Evolutionary conservation across 352 stramenopile species (phyloP), one percentile per base, ranked within the genome.

Genomic region (Phytopythium mirpurense): DNA sequence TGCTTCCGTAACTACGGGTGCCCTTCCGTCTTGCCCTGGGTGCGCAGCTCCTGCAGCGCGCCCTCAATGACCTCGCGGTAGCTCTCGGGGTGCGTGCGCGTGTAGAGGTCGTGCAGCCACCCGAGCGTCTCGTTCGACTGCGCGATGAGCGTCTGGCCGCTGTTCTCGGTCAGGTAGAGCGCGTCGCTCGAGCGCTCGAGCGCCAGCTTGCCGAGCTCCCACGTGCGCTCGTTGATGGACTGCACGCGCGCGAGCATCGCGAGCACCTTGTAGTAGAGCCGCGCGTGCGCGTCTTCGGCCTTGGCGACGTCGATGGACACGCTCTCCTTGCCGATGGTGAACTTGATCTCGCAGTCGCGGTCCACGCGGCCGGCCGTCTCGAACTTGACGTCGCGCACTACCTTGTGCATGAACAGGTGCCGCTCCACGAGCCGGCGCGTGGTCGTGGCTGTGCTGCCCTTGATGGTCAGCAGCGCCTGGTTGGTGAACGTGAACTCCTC

Each of bases 401-500:
- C 32, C 43, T 65, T 32, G 23, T 49, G 42, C 40, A 65, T 63
- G 65, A 65, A 81, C 24, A 67, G 56, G 57, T 68, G 74, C 24
- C 72, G 72, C 18, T 68, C 57, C 31, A 79, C 59, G 3, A 82
- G 60, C 44, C 72, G 72, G n/a, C 72, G 72, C 2, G 76, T 82
- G 0, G 72, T 80, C 1, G 57, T 77, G 16, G 73, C 70, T 29
- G 32, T 76, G 43, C 72, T 62, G n/a, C 69, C 74, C 35, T 57
- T 34, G 5, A 68, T 50, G 15, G 52, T 59, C 52, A 88, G 62
- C n/a, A 88, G 26, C 14, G 77, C 77, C 44, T 81, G 51, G 62
- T 74, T 84, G 14, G 76, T 84, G 62, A 84, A 85, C 14, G 66
- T 62, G 37, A 81, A 85, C 55, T 83, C 76, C 41, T 85, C 73